phyloP scores from a whole-genome alignment of 2,329 filamentous ascomycete species.

The Penicillium sumatraense region DNA sequence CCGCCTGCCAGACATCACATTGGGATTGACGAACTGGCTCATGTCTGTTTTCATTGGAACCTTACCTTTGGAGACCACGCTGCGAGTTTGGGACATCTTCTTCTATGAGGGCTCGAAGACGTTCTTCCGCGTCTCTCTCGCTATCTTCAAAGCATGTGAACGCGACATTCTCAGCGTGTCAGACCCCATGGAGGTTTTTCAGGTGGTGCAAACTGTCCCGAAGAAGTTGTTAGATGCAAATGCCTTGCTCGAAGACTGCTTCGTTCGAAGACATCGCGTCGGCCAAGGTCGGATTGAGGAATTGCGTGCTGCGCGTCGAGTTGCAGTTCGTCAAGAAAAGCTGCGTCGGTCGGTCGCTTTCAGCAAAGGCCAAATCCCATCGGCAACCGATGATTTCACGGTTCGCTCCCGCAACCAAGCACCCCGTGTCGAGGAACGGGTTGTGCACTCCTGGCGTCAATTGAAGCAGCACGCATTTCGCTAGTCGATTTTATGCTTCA shows the following conservation, averaged over 20 bases:
- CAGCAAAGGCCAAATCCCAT: constrained; percentile 38
- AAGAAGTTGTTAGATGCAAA: constrained; percentile 82
- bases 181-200: constrained; percentile 95
- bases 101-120: constrained; percentile 96
- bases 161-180: constrained; percentile 75
- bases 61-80: constrained; percentile 85
- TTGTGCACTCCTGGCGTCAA: constrained; percentile 41
- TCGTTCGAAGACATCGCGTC: constrained; percentile 77
- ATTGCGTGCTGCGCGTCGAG: constrained; percentile 70
- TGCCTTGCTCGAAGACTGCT: constrained; percentile 78
- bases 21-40: constrained; percentile 95
- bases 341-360: constrained; percentile 43
- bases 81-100: constrained; percentile 93
- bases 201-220: constrained; percentile 86
- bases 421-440: constrained; percentile 36
- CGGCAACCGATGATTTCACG: constrained; percentile 39
- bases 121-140: constrained; percentile 86
- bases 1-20: constrained; percentile 82
- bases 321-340: constrained; percentile 49
- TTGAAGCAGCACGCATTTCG: constrained; percentile 41
- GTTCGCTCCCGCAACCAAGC: constrained; percentile 33
- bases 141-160: constrained; percentile 90
- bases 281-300: constrained; percentile 82
- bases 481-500: constrained; percentile 18
- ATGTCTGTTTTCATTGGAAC: constrained; percentile 97